These are phyloP conservation scores for Striga asiatica DNA, from an alignment of 257 asterid genomes.

Conservation along the genomic window DNA sequence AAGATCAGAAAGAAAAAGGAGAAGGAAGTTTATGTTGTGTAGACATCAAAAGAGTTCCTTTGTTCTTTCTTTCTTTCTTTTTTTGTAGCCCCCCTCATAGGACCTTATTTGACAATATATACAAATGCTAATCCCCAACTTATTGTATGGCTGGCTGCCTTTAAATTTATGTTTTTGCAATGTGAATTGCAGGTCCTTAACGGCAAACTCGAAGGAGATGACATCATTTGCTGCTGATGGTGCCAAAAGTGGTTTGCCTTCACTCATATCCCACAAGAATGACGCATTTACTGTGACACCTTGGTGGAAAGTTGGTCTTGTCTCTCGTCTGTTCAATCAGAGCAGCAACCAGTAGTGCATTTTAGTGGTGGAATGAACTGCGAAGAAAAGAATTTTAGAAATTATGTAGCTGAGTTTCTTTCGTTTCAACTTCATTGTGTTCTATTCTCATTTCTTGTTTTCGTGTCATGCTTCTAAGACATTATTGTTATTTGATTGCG, in stretches of 20 bases:
- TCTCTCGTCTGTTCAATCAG: slow-evolving; percentile 44
- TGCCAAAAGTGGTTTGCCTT: slow-evolving; percentile 30
- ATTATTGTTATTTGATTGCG: no score
- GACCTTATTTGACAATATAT: no score
- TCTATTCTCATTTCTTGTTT: no score
- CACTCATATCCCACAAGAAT: slow-evolving; percentile 44
- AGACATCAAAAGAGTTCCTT: no score
- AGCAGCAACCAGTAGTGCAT: not conserved
- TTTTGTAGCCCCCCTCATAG: no score
- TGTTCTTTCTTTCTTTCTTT: no score
- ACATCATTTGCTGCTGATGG: slow-evolving; percentile 20
- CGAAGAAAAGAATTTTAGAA: not conserved
- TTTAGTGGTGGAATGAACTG: not conserved
- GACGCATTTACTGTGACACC: slow-evolving; percentile 46
- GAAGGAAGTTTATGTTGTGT: no score
- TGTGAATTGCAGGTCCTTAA: slow-evolving; percentile 31
- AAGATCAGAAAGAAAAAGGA: no score
- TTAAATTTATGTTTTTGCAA: not conserved
- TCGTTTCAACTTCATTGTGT: no score
- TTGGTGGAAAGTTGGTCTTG: slow-evolving; percentile 76
- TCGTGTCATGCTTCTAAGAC: no score
- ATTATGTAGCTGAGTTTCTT: not conserved
- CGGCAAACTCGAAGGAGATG: slow-evolving; percentile 31
- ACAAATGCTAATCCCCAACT: not conserved
- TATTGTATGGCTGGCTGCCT: no score